phyloP scores from a whole-genome alignment of 2,329 filamentous ascomycete species.

The Aspergillus intermedius region DNA sequence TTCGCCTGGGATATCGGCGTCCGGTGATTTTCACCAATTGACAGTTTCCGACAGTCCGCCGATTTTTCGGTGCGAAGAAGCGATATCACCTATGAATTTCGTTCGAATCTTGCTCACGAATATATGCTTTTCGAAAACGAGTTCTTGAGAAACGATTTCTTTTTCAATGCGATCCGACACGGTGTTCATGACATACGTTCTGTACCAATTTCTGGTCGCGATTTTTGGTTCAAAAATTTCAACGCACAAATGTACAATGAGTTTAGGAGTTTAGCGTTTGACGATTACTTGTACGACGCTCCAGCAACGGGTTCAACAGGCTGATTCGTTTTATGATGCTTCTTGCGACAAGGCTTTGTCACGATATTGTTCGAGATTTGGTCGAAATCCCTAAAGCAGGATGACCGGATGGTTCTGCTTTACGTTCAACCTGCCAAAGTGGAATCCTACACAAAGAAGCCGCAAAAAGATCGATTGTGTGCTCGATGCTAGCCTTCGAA shows the following conservation, averaged over 20 bases:
- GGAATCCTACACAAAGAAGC: conserved; percentile 48
- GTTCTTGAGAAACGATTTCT: conserved; percentile 45
- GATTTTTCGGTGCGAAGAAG: conserved; percentile 47
- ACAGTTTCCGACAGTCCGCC: conserved; percentile 1
- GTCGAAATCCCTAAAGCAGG: conserved; percentile 25
- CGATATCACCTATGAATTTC: conserved; percentile 37
- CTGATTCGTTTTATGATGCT: conserved; percentile 61
- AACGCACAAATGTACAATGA: conserved; percentile 69
- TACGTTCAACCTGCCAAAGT: conserved; percentile 50
- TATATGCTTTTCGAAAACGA: conserved; percentile 43
- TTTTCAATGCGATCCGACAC: conserved; percentile 31
- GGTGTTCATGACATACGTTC: conserved; percentile 47
- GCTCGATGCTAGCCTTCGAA: conserved; percentile 46
- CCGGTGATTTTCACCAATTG: not conserved
- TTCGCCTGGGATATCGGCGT: conserved; percentile 27
- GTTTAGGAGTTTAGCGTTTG: conserved; percentile 60
- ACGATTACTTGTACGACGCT: conserved; percentile 52
- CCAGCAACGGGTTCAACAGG: conserved; percentile 53
- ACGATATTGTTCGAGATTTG: conserved; percentile 50
- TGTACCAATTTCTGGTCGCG: conserved; percentile 73
- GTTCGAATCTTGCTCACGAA: conserved; percentile 42
- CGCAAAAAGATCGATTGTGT: conserved; percentile 51
- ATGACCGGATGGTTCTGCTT: conserved; percentile 41
- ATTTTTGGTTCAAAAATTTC: conserved; percentile 65
- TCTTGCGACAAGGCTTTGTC: conserved; percentile 45